Evolutionary conservation across 2,329 filamentous ascomycete genomes (phyloP).

Genomic region (Botrytis hyacinthi): DNA sequence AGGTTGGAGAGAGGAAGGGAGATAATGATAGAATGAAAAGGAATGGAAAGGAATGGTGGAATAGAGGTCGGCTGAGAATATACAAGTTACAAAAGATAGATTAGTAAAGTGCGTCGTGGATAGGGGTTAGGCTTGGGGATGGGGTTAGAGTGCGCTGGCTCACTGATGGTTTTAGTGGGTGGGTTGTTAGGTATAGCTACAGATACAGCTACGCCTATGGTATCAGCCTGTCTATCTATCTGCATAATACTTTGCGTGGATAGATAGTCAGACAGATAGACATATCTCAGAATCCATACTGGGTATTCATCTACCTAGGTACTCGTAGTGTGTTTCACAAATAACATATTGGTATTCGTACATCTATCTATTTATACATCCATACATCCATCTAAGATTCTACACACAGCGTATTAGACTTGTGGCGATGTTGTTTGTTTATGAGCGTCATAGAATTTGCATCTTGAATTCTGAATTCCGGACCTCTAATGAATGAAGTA

Average conservation of each 20-base stretch:
- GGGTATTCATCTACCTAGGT: neutral
- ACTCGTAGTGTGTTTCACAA: too few species aligned
- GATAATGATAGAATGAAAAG: neutral
- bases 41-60: neutral
- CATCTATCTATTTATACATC: neutral
- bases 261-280: neutral
- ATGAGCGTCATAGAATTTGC: neutral
- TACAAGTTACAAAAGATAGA: neutral
- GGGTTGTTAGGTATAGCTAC: neutral
- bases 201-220: neutral
- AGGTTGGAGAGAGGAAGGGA: too few species aligned
- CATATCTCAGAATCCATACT: neutral
- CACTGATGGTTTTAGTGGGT: neutral
- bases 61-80: neutral
- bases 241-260: neutral
- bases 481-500: too few species aligned
- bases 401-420: neutral
- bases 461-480: neutral
- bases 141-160: neutral
- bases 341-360: neutral
- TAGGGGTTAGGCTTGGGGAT: too few species aligned
- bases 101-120: neutral
- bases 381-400: neutral
- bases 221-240: neutral
- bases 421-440: neutral